Evolutionary conservation across 768 basidiomycete genomes (phyloP), one percentile per base, ranked within the genome.

Genomic region (Leccinellum albellum): DNA sequence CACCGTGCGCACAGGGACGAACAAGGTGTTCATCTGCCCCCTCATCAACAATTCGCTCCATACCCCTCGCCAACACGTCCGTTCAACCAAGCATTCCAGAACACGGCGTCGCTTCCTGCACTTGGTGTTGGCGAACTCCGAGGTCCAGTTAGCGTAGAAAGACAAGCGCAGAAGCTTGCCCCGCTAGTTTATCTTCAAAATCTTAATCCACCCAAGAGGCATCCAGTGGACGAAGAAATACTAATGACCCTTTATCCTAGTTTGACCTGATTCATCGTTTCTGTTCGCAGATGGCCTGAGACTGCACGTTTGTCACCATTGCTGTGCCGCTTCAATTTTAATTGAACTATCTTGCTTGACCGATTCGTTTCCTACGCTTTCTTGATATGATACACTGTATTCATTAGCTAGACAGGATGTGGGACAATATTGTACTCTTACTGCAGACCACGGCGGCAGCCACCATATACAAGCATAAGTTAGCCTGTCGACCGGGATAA

Each of bases 171-270:
- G 44, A 66, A 53, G 10, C 80, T 88, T 28, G 85, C 86, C 3
- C 88, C 88, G 21, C 72, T 89, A 15, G 76, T 82, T 29, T 88
- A 86, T 66, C 77, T 88, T 20, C 78, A 82, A 67, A 82, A 76
- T 24, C 77, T 81, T 13, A 78, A 85, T 17, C 84, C 84, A 15
- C 80, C 79, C 17, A 79, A 81, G 52, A 81, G 88, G 48, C 88
- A 89, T 66, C 85, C 86, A 3, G 68, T 86, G 53, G 88, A 90
- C 65, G 86, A 89, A 69, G 79, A 82, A 66, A 84, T 85, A 6
- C 74, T 90, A 50, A 86, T 86, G 78, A 80, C 81, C 2, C 81
- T 86, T 60, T 71, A 64, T 40, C 70, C 78, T 56, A 69, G 64
- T 17, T 37, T 70, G 55, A 62, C 66, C 46, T 71, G 62, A 74